Conservation (phyloP, 768 basidiomycete genomes). For the Boletus reticulatus region DNA sequence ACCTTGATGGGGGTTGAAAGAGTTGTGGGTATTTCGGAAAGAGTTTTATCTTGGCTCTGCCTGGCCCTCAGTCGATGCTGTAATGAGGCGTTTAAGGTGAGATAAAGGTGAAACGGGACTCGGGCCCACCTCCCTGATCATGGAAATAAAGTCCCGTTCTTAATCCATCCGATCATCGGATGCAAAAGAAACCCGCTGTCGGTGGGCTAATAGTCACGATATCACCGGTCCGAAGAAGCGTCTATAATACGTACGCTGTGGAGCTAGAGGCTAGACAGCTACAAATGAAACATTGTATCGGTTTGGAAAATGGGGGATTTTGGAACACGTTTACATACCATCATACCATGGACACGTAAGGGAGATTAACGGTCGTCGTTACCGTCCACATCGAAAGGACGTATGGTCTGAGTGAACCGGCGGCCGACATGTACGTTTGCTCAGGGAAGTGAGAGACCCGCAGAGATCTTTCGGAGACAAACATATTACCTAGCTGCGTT, state of each 20-base stretch:
- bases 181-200: slow-evolving; percentile 8
- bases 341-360: slow-evolving; percentile 12
- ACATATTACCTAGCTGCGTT: not conserved
- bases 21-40: slow-evolving; percentile 15
- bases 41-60: slow-evolving; percentile 1
- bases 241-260: slow-evolving; percentile 17
- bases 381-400: slow-evolving; percentile 1
- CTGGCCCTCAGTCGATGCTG: slow-evolving; percentile 14
- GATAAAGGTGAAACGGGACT: slow-evolving; percentile 19
- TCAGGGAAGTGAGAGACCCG: not conserved
- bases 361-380: slow-evolving; percentile 10
- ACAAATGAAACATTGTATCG: slow-evolving; percentile 8
- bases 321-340: slow-evolving; percentile 11
- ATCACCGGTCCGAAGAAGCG: slow-evolving; percentile 12
- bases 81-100: slow-evolving; percentile 17
- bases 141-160: slow-evolving; percentile 11
- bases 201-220: slow-evolving; percentile 9
- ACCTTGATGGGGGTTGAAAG: slow-evolving; percentile 17
- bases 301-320: not conserved
- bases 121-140: slow-evolving; percentile 7
- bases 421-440: not conserved
- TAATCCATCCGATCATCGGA: slow-evolving; percentile 20
- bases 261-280: slow-evolving; percentile 12
- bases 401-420: not conserved
- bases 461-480: slow-evolving; percentile 7